A percentile compares a stretch with the other conserved stretches of the same genome.
These are phyloP conservation scores for Mycena latifolia DNA, from an alignment of 768 basidiomycete genomes.

Conservation along the genomic window DNA sequence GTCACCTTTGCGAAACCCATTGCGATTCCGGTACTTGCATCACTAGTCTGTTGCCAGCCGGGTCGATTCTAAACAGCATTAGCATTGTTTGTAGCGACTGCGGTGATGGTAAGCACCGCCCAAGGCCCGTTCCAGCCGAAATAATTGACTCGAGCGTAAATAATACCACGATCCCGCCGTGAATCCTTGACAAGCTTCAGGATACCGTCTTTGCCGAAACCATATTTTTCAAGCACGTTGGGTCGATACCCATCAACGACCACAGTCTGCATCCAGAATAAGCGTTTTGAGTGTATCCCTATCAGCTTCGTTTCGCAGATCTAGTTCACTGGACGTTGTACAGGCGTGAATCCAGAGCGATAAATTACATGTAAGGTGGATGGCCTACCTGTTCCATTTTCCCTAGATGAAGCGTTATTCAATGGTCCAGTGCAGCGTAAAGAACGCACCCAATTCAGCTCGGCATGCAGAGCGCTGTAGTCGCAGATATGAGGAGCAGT, in stretches of 20 bases:
- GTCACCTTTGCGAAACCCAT: not conserved
- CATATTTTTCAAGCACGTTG: slow-evolving; percentile 43
- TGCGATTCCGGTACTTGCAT: not conserved
- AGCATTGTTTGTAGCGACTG: not conserved
- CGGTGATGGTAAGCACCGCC: not conserved
- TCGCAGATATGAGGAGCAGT: slow-evolving; percentile 45
- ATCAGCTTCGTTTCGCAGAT: slow-evolving; percentile 40
- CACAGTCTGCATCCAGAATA: slow-evolving; percentile 42
- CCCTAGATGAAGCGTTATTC: not conserved
- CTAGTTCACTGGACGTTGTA: slow-evolving; percentile 29
- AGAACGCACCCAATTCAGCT: slow-evolving; percentile 25
- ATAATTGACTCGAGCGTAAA: not conserved
- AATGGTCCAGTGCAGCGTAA: not conserved
- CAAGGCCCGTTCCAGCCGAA: not conserved
- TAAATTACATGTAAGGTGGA: not conserved
- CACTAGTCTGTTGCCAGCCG: not conserved
- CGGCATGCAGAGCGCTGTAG: slow-evolving; percentile 32
- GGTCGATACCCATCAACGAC: slow-evolving; percentile 47
- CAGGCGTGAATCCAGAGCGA: not conserved
- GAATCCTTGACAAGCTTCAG: slow-evolving; percentile 29
- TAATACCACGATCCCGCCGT: not conserved
- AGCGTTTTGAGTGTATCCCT: slow-evolving; percentile 30
- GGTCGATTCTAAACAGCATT: not conserved
- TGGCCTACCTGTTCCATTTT: slow-evolving; percentile 1
- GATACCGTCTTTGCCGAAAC: slow-evolving; percentile 46